Conservation (phyloP, 768 basidiomycete species). For the Melanogaster broomeanus region DNA sequence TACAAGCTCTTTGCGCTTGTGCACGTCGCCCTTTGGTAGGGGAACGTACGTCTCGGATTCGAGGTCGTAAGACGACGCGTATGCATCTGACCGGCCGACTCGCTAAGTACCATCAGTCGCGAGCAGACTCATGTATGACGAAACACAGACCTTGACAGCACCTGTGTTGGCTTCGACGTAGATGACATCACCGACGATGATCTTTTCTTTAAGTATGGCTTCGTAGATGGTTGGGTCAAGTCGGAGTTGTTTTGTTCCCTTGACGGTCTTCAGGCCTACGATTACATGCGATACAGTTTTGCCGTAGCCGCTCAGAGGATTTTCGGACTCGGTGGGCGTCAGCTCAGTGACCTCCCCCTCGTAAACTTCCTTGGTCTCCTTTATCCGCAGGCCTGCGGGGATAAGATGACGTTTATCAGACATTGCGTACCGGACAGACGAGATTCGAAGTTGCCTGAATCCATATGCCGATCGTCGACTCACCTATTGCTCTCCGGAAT, state of each 20-base stretch:
- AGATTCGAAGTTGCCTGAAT: too few species aligned
- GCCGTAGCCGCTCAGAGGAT: constrained; percentile 95
- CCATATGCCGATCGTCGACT: constrained; percentile 27
- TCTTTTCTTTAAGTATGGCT: constrained; percentile 95
- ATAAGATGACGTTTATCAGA: background rate
- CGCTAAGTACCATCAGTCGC: constrained; percentile 50
- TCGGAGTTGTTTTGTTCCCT: constrained; percentile 90
- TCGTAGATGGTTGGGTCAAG: constrained; percentile 96
- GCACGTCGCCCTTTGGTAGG: constrained; percentile 93
- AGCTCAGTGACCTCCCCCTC: constrained; percentile 98
- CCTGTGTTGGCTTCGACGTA: constrained; percentile 94
- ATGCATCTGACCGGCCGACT: constrained; percentile 95
- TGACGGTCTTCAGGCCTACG: constrained; percentile 92
- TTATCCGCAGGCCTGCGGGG: constrained; percentile 79
- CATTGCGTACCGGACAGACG: background rate
- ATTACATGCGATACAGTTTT: constrained; percentile 99
- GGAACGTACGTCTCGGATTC: constrained; percentile 99
- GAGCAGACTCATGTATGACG: background rate
- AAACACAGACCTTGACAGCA: constrained; percentile 81
- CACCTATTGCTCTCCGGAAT: constrained; percentile 94
- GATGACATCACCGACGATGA: constrained; percentile 94
- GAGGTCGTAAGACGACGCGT: constrained; percentile 95
- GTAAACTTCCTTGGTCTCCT: constrained; percentile 98
- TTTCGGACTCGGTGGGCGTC: constrained; percentile 95
- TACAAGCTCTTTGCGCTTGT: constrained; percentile 93